phyloP scores from a whole-genome alignment of 192 early-diverging fungal genomes.

The Rhizophagus clarus region DNA sequence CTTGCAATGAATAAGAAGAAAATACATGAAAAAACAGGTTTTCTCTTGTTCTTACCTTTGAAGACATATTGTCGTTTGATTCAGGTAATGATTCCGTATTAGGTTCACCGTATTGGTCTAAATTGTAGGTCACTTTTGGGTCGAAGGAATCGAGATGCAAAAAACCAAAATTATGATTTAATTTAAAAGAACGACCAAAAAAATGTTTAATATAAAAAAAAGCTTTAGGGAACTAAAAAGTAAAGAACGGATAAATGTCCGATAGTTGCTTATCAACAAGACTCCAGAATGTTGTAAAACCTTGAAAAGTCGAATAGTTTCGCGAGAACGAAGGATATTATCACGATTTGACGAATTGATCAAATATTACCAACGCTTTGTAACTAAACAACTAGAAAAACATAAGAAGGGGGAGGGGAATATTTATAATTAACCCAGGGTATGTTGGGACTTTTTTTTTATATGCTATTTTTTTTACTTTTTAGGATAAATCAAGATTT shows the following conservation, averaged over 20 bases:
- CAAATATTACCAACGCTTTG: too few relatives aligned
- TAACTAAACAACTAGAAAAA: too few relatives aligned
- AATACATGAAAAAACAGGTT: neutral
- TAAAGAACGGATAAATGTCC: slow-evolving; percentile 22
- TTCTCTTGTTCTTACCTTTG: slow-evolving; percentile 17
- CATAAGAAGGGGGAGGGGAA: too few relatives aligned
- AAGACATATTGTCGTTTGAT: slow-evolving; percentile 25
- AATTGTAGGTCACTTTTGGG: slow-evolving; percentile 14
- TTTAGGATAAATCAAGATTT: too few relatives aligned
- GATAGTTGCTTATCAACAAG: slow-evolving; percentile 19
- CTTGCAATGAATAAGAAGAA: neutral
- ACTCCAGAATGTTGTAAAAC: neutral
- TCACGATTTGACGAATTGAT: too few relatives aligned
- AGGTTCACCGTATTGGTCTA: neutral
- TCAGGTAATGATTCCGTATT: neutral
- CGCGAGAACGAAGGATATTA: too few relatives aligned
- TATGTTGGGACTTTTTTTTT: too few relatives aligned
- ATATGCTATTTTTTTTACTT: too few relatives aligned
- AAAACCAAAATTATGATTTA: neutral
- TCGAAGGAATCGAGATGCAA: neutral
- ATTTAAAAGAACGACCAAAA: slow-evolving; percentile 1
- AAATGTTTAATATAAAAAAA: slow-evolving; percentile 5
- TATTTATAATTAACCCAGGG: too few relatives aligned
- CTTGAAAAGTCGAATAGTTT: neutral
- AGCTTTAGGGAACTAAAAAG: neutral